Percentiles rank a stretch among this genome's conserved stretches.
These are phyloP conservation scores for Fraxinus sp. DNA, from an alignment of 305 asterid species.

Conservation along the genomic window DNA sequence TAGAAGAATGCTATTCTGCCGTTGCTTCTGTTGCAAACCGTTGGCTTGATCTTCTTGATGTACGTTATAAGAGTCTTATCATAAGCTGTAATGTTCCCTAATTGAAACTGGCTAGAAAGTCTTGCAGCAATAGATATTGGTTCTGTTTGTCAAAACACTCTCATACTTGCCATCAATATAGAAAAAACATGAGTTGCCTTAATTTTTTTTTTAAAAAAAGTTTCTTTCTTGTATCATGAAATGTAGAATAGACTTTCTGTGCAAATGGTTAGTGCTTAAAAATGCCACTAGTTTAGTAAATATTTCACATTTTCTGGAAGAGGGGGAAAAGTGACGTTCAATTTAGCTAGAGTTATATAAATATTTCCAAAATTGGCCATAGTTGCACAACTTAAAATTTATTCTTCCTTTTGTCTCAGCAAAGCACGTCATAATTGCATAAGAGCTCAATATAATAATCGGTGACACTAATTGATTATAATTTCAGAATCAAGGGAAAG, in stretches of 20 bases:
- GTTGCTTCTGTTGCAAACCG: constrained; percentile 97
- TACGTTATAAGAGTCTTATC: constrained; percentile 40
- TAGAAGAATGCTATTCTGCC: constrained; percentile 88
- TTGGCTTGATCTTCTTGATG: constrained; percentile 99
- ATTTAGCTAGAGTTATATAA: constrained; percentile 3
- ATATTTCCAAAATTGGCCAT: constrained; percentile 5
- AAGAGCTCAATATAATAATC: constrained; percentile 6
- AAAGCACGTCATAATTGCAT: constrained; percentile 13
- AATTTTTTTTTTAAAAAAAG: neutral
- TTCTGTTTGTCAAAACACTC: constrained; percentile 3
- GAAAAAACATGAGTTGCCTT: constrained; percentile 12
- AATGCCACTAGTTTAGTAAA: constrained; percentile 2
- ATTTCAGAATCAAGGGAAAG: constrained; percentile 89
- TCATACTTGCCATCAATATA: constrained; percentile 16
- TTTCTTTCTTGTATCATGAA: constrained; percentile 3
- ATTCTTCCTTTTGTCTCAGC: constrained; percentile 16
- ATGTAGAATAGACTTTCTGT: constrained; percentile 9
- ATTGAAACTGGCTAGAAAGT: constrained; percentile 14
- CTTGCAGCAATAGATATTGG: neutral
- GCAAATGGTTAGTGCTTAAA: neutral
- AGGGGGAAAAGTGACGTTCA: constrained; percentile 20
- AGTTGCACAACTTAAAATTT: constrained; percentile 4
- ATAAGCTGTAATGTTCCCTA: constrained; percentile 16
- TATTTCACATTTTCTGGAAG: constrained; percentile 1
- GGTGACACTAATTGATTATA: constrained; percentile 25